A percentile compares a stretch with the other conserved stretches of the same genome.
Conservation (phyloP, 768 basidiomycete genomes). For the Kwoniella mangroviensis region DNA sequence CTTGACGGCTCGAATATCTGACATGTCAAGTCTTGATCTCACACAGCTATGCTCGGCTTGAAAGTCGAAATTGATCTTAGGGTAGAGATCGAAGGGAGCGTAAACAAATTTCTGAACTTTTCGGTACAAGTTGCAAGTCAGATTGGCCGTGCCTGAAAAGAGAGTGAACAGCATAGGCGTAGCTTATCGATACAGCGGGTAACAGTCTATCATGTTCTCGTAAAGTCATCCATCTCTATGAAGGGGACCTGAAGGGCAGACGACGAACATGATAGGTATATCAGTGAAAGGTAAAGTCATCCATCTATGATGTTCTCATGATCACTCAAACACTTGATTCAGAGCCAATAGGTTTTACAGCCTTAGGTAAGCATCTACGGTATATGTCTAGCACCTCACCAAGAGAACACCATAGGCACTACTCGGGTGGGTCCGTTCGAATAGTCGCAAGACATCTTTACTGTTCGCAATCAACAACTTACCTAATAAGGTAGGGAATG, state of each 20-base stretch:
- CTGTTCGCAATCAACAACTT: not conserved
- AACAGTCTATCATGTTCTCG: not conserved
- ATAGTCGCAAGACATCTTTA: not conserved
- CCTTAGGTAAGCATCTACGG: too few species aligned
- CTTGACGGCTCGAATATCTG: constrained; percentile 33
- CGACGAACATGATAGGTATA: too few species aligned
- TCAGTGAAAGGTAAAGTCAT: not conserved
- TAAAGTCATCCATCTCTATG: not conserved
- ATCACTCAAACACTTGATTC: too few species aligned
- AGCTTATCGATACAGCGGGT: not conserved
- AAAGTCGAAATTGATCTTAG: too few species aligned
- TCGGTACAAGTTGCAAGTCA: too few species aligned
- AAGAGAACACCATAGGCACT: not conserved
- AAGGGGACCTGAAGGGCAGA: too few species aligned
- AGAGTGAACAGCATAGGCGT: not conserved
- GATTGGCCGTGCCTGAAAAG: not conserved
- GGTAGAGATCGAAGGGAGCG: too few species aligned
- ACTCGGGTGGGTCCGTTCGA: not conserved
- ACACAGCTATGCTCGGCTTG: too few species aligned
- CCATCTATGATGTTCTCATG: not conserved
- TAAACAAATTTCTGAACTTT: too few species aligned
- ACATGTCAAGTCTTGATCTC: constrained; percentile 14
- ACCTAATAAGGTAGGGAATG: too few species aligned
- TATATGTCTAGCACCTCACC: not conserved
- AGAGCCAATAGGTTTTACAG: too few species aligned